phyloP scores from a whole-genome alignment of 352 stramenopile species.

The Globisporangium lucens region DNA sequence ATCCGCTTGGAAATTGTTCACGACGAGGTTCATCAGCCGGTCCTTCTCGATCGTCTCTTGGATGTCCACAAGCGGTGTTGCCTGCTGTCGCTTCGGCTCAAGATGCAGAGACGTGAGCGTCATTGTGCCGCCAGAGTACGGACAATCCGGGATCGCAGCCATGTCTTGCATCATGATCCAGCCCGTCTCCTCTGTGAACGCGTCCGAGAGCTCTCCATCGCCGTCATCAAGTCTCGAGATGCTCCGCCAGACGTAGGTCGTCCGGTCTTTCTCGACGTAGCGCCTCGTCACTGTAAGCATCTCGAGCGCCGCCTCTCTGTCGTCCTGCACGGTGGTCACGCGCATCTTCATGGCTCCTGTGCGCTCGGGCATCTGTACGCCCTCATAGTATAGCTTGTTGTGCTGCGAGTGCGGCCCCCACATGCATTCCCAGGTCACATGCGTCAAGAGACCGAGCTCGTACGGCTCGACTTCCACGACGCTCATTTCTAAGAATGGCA shows the following conservation, averaged over 20 bases:
- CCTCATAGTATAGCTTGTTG: neutral
- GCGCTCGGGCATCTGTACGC: neutral
- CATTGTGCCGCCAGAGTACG: neutral
- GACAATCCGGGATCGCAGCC: neutral
- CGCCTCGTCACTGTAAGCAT: neutral
- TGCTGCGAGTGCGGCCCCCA: neutral
- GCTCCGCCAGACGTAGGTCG: neutral
- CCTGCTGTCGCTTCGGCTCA: conserved; percentile 3
- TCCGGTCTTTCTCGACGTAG: conserved; percentile 4
- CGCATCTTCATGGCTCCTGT: neutral
- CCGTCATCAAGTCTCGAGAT: neutral
- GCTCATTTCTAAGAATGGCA: neutral
- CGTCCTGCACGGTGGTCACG: neutral
- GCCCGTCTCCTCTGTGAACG: conserved; percentile 5
- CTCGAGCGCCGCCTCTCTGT: neutral
- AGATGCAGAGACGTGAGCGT: conserved; percentile 6
- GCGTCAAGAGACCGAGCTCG: neutral
- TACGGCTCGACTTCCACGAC: neutral
- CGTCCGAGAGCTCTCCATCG: neutral
- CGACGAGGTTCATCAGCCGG: neutral
- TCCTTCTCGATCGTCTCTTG: neutral
- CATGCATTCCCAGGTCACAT: neutral
- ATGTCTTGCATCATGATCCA: conserved; percentile 5
- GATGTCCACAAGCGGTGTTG: neutral
- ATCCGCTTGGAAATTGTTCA: neutral